Evolutionary conservation across 306 rosid genomes (phyloP), one percentile per base, ranked within the genome.

Genomic region (Lablab purpureus): DNA sequence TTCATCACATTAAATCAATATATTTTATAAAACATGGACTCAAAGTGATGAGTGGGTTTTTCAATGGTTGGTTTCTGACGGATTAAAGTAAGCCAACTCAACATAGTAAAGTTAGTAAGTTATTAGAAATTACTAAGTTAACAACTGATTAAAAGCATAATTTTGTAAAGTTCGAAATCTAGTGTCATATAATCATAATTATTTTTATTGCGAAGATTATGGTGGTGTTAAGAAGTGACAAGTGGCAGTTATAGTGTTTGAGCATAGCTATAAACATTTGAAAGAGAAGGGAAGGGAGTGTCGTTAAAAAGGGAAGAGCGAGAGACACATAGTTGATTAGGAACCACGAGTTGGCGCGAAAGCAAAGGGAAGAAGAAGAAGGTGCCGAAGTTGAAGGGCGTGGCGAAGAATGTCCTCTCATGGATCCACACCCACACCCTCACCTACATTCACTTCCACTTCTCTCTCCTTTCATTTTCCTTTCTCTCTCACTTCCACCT

Each of bases 301-400:
- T 51, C 34, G 86, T 54, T 64, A 72, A 43, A 43, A 12, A 43
- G 49, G 5, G 17, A 43, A 70, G 73, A 75, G 77, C 37, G 46
- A 60, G 74, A 77, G 40, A 82, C 1, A 18, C 80, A 66, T 79
- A 52, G 81, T 79, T 50, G 55, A 80, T 76, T 86, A 23, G 89
- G 68, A 82, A 81, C 97, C 97, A 89, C 89, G 78, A 83, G 81
- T 84, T 88, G 97, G 97, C 90, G 98, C 97, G 98, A 88, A 92
- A 85, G 85, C 45, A 67, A 82, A 82, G 97, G 97, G 71, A 76
- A 63, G 84, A 83, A 75, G 81, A 83, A 71, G 80, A 84, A 78
- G 67, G 77, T 78, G 83, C 91, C 98, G 97, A 94, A 88, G 81
- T 84, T 85, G 84, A 84, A 89, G 98, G 92, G 8, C 77, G 21